Conservation (phyloP, 2,329 filamentous ascomycete species). For the Gliomastix tumulicola region DNA sequence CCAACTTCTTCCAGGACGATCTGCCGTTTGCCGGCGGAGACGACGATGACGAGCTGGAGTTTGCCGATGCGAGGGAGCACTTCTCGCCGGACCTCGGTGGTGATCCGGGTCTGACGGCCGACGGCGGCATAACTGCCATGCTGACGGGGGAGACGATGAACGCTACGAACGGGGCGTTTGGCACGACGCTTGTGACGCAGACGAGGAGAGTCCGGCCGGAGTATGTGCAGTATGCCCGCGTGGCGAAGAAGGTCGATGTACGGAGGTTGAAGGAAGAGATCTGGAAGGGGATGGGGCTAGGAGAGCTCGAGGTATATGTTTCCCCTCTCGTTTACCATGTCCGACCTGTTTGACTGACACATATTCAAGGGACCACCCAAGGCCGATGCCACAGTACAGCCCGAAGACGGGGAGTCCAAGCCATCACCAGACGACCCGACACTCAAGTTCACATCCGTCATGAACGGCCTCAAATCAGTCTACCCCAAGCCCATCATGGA, state of each 20-base stretch:
- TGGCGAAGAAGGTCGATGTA: constrained; percentile 67
- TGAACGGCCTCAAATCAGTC: constrained; percentile 80
- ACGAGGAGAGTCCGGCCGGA: constrained; percentile 57
- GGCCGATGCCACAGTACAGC: not conserved
- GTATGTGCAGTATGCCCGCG: constrained; percentile 63
- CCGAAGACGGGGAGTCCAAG: constrained; percentile 2
- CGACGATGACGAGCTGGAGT: constrained; percentile 63
- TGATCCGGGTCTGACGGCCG: constrained; percentile 36
- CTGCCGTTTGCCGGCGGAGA: constrained; percentile 59
- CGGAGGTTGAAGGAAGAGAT: constrained; percentile 62
- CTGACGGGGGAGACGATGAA: constrained; percentile 41
- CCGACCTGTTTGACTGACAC: too few relatives aligned
- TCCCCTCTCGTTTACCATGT: not conserved
- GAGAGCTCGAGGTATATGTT: constrained; percentile 39
- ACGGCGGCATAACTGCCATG: constrained; percentile 41
- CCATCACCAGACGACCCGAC: constrained; percentile 34
- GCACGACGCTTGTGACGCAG: constrained; percentile 61
- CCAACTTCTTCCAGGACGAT: constrained; percentile 95
- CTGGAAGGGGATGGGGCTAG: constrained; percentile 60
- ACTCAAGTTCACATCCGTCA: constrained; percentile 83
- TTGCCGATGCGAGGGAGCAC: constrained; percentile 74
- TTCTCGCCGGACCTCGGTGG: constrained; percentile 58
- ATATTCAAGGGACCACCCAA: constrained; percentile 6
- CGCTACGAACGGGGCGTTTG: constrained; percentile 44
- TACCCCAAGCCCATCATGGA: constrained; percentile 82